Percentiles rank a stretch among this genome's conserved stretches.
These are phyloP conservation scores for Talaromyces sp. DNA, from an alignment of 2,329 filamentous ascomycete species.

Conservation along the genomic window DNA sequence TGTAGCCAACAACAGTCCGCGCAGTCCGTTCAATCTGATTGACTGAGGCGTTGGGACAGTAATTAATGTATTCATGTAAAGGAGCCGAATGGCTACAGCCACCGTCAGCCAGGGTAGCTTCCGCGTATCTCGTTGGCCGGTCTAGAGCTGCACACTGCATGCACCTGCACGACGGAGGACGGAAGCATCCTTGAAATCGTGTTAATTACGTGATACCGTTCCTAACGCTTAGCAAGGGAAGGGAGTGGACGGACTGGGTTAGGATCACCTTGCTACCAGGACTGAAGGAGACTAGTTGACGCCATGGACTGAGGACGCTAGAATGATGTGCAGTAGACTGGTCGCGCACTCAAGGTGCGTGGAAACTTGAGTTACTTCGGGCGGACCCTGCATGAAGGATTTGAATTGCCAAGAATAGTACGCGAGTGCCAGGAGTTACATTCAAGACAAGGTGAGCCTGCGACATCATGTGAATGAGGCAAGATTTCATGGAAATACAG, in stretches of 20 bases:
- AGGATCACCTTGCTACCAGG: background rate
- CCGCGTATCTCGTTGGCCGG: slow-evolving; percentile 3
- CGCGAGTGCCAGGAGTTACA: background rate
- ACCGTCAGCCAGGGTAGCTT: slow-evolving; percentile 9
- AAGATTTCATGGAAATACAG: background rate
- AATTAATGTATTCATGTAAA: background rate
- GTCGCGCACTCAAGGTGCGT: slow-evolving; percentile 23
- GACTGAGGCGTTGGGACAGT: background rate
- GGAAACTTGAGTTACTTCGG: slow-evolving; percentile 21
- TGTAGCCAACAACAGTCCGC: background rate
- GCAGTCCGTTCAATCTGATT: background rate
- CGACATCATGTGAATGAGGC: background rate
- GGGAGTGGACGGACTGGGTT: background rate
- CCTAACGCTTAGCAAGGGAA: background rate
- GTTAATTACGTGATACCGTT: background rate
- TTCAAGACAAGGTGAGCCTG: background rate
- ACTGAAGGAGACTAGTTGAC: background rate
- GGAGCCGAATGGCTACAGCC: slow-evolving; percentile 4
- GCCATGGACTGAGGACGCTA: slow-evolving; percentile 16
- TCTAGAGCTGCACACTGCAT: slow-evolving; percentile 10
- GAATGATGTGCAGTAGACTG: slow-evolving; percentile 31
- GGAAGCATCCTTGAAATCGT: slow-evolving; percentile 10
- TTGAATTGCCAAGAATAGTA: background rate
- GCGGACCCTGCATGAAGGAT: slow-evolving; percentile 10
- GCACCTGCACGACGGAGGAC: slow-evolving; percentile 20